Conservation (phyloP, 2,329 filamentous ascomycete genomes). For the Aspergillus alliaceus region DNA sequence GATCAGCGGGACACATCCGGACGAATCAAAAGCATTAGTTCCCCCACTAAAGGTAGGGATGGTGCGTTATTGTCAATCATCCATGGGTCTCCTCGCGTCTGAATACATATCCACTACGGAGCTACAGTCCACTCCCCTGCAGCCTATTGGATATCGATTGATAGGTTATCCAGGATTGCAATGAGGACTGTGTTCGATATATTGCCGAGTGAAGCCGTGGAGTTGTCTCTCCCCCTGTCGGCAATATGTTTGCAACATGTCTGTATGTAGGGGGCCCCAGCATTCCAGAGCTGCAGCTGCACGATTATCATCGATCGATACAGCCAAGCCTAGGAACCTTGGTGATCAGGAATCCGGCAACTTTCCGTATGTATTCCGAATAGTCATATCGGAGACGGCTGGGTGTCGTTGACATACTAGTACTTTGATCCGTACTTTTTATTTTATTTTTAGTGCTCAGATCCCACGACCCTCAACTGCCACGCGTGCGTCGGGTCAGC, state of each 20-base stretch:
- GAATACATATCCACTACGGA: neutral
- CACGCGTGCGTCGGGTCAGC: neutral
- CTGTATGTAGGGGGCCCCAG: neutral
- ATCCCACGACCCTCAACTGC: neutral
- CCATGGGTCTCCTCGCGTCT: neutral
- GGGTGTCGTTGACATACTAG: neutral
- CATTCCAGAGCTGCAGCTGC: constrained; percentile 2
- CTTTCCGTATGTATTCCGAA: neutral
- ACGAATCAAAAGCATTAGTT: neutral
- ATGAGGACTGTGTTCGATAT: neutral
- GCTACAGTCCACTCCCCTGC: neutral
- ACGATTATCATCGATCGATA: neutral
- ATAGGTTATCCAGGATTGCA: neutral
- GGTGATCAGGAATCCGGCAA: neutral
- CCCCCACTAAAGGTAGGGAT: neutral
- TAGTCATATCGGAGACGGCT: neutral
- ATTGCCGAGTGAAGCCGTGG: neutral
- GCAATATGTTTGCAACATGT: neutral
- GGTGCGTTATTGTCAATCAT: constrained; percentile 1
- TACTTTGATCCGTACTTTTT: neutral
- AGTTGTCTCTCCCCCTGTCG: neutral
- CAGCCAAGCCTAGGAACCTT: neutral
- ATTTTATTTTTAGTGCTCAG: neutral
- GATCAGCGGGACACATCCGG: neutral
- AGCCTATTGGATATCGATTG: neutral